These are phyloP conservation scores for Boletus barrowsii DNA, from an alignment of 768 basidiomycete species.

Conservation along the genomic window DNA sequence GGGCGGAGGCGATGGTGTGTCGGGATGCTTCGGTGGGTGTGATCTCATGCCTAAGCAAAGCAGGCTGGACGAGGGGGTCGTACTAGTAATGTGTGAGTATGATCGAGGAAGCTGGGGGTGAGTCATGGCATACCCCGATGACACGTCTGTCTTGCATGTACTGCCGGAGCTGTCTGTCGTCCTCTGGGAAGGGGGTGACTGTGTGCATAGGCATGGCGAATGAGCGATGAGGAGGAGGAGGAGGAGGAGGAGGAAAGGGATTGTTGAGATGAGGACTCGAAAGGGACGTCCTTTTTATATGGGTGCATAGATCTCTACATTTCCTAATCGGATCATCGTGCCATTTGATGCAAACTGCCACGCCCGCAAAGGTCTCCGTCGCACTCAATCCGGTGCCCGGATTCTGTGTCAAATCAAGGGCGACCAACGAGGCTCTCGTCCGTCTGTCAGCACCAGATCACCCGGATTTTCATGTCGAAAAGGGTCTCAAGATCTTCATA, in stretches of 20 bases:
- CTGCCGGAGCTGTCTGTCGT: constrained; percentile 58
- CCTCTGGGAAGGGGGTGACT: constrained; percentile 63
- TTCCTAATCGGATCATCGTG: constrained; percentile 13
- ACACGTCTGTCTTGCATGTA: constrained; percentile 83
- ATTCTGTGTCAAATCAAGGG: constrained; percentile 66
- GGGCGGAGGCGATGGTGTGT: constrained; percentile 74
- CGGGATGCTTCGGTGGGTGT: constrained; percentile 61
- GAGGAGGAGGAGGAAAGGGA: background rate
- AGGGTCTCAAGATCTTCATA: constrained; percentile 64
- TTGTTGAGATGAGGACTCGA: background rate
- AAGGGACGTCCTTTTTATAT: constrained; percentile 30
- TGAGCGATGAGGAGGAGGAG: background rate
- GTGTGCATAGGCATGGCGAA: constrained; percentile 32
- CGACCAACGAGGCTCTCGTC: constrained; percentile 37
- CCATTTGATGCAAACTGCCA: constrained; percentile 18
- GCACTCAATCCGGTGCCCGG: constrained; percentile 58
- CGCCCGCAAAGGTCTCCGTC: constrained; percentile 20
- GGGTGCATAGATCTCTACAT: background rate
- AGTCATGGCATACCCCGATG: constrained; percentile 54
- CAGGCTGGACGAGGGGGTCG: constrained; percentile 94
- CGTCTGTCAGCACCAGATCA: constrained; percentile 11
- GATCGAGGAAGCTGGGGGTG: background rate
- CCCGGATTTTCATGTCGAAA: constrained; percentile 32
- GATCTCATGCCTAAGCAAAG: constrained; percentile 85
- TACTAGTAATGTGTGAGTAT: constrained; percentile 50